phyloP scores from a whole-genome alignment of 306 rosid genomes.

The Malus sylvestris region DNA sequence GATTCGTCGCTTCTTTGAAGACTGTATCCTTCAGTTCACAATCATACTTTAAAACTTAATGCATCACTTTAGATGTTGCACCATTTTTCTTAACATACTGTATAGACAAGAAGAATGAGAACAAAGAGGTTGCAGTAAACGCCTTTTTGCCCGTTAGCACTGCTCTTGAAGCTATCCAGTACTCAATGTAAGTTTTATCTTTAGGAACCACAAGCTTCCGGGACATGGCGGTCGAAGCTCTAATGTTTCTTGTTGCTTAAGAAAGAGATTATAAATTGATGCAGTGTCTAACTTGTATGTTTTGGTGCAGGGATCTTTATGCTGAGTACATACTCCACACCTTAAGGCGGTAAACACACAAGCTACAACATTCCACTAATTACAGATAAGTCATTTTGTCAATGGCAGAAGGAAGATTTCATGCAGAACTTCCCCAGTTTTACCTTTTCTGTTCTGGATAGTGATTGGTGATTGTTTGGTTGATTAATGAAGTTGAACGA shows the following conservation, averaged over 20 bases:
- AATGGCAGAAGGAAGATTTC: slow-evolving; percentile 5
- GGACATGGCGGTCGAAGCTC: neutral
- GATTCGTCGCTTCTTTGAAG: slow-evolving; percentile 95
- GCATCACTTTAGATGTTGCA: neutral
- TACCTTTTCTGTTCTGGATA: neutral
- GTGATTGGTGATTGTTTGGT: neutral
- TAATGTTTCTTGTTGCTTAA: neutral
- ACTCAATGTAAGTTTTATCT: slow-evolving; percentile 61
- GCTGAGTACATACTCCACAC: slow-evolving; percentile 80
- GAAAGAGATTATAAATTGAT: neutral
- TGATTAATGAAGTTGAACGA: neutral
- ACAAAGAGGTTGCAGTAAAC: slow-evolving; percentile 95
- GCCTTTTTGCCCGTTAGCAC: slow-evolving; percentile 65
- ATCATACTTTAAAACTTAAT: neutral
- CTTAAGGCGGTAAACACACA: slow-evolving; percentile 55
- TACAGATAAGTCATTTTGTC: slow-evolving; percentile 21
- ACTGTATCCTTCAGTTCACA: slow-evolving; percentile 61
- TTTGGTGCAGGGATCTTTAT: slow-evolving; percentile 88
- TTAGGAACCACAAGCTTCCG: neutral
- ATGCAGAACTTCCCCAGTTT: neutral
- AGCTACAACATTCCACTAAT: slow-evolving; percentile 7
- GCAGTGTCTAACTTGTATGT: slow-evolving; percentile 1
- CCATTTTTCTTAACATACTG: slow-evolving; percentile 25
- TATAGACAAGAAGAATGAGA: slow-evolving; percentile 89
- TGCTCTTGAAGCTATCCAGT: slow-evolving; percentile 80